A percentile compares a stretch with the other conserved stretches of the same genome.
Evolutionary conservation across 1,284 basidiomycete species (phyloP).

Genomic region (Malassezia sp.): DNA sequence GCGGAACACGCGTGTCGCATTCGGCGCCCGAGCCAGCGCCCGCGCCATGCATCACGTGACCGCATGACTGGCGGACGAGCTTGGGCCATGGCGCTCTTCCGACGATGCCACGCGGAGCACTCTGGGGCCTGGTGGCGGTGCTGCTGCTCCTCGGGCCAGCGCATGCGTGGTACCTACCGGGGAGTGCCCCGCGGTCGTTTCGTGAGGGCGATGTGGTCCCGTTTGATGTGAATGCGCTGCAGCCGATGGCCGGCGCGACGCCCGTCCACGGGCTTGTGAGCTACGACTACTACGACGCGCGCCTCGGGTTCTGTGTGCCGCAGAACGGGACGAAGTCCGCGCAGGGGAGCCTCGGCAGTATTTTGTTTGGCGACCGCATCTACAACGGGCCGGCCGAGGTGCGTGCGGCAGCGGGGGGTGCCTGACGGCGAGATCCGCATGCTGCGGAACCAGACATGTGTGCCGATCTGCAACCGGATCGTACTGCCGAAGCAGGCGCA

Average conservation of each 20-base stretch:
- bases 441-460: constrained; percentile 62
- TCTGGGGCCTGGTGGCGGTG: background rate
- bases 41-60: background rate
- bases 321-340: constrained; percentile 63
- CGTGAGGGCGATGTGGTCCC: constrained; percentile 41
- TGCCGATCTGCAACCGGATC: constrained; percentile 59
- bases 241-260: constrained; percentile 39
- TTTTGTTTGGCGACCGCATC: constrained; percentile 90
- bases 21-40: background rate
- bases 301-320: constrained; percentile 77
- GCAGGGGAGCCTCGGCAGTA: constrained; percentile 79
- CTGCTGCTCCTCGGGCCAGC: too few relatives aligned
- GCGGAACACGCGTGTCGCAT: too few relatives aligned
- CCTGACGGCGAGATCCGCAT: constrained; percentile 73
- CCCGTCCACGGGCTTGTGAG: constrained; percentile 37
- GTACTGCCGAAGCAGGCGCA: constrained; percentile 63
- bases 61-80: background rate
- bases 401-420: too few relatives aligned
- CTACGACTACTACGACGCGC: constrained; percentile 69
- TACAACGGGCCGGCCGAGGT: constrained; percentile 78
- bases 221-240: constrained; percentile 43
- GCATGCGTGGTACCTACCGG: constrained; percentile 46
- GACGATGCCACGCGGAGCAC: background rate
- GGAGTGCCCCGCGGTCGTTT: constrained; percentile 47
- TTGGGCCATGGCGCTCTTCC: background rate